Evolutionary conservation across 225 moss, liverwort and hornwort species (phyloP), one percentile per base, ranked within the genome.

Genomic region (Takakia lepidozioides): DNA sequence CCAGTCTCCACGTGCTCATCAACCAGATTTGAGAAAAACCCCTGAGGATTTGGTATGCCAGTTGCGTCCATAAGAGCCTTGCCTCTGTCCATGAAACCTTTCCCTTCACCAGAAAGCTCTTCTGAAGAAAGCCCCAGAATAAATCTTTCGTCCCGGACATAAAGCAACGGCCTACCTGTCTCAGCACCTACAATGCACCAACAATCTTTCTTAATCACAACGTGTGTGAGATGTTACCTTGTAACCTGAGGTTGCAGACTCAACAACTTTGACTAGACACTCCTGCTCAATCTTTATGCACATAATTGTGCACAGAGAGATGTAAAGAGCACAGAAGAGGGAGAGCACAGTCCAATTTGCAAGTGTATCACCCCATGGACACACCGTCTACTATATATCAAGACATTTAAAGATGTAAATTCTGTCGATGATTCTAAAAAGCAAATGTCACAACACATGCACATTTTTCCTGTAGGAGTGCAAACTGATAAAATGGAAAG

Each of bases 31-130:
- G n/a, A n/a, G n/a, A n/a, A 1, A n/a, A 23, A 17, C 9, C 3
- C 24, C 3, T 45, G 44, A 23, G 22, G 8, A 3, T 42, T 43
- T 19, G 32, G 50, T 25, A 54, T 15, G 28, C 51, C 38, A 17
- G 28, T 35, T 60, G 9, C 45, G 28, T 52, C 48, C 28, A 10
- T 19, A 4, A 37, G 27, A 36, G 10, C 43, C 23, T 14, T 11
- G 28, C 21, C 3, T 19, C 27, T 25, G 36, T 38, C 59, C 25
- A 53, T 36, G 10, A 16, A 43, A 2, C 25, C 24, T 14, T 38
- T 61, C 36, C 58, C 64, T 25, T 32, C 57, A 46, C 66, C 73
- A 2, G 66, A 52, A 25, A 69, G 50, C 60, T 59, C 66, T 51
- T 65, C 65, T 8, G 27, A 44, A 52, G 61, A 18, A 23, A 50